Percentiles rank a stretch among this genome's conserved stretches.
Evolutionary conservation across 225 moss, liverwort and hornwort species (phyloP).

Genomic region (Pleurozium schreberi): DNA sequence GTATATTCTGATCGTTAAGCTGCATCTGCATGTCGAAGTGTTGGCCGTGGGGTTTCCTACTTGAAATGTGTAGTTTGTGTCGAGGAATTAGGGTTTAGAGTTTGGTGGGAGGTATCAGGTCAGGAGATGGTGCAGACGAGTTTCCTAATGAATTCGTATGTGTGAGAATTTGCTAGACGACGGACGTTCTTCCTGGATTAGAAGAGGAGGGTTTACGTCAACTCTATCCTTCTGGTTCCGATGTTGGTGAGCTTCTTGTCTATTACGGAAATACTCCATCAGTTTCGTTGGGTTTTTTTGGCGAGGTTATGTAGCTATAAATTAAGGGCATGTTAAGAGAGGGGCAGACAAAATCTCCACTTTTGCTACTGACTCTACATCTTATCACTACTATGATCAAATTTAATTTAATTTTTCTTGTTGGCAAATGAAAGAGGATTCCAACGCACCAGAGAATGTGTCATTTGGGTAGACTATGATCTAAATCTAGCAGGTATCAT

Average conservation of each 20-base stretch:
- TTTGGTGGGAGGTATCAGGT: neutral
- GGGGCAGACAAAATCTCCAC: neutral
- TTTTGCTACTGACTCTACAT: neutral
- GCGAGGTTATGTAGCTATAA: neutral
- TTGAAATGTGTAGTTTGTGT: neutral
- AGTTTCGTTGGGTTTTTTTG: neutral
- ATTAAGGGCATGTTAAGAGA: neutral
- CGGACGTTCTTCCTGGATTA: slow-evolving; percentile 71
- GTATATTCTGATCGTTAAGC: neutral
- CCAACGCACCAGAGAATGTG: neutral
- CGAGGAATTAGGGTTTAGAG: neutral
- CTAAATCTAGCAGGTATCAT: neutral
- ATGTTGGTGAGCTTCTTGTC: slow-evolving; percentile 52
- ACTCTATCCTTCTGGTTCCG: slow-evolving; percentile 71
- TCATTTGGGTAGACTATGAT: neutral
- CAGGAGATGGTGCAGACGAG: neutral
- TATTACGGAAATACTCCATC: neutral
- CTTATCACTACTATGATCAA: neutral
- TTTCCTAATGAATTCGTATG: neutral
- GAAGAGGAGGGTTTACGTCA: slow-evolving; percentile 95
- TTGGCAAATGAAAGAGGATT: neutral
- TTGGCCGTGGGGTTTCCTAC: neutral
- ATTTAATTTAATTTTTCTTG: too few relatives aligned
- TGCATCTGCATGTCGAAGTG: neutral
- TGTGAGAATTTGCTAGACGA: slow-evolving; percentile 40